Percentiles rank a stretch among this genome's conserved stretches.
Conservation (phyloP, 2,329 filamentous ascomycete genomes). For the Fusarium scirpi region DNA sequence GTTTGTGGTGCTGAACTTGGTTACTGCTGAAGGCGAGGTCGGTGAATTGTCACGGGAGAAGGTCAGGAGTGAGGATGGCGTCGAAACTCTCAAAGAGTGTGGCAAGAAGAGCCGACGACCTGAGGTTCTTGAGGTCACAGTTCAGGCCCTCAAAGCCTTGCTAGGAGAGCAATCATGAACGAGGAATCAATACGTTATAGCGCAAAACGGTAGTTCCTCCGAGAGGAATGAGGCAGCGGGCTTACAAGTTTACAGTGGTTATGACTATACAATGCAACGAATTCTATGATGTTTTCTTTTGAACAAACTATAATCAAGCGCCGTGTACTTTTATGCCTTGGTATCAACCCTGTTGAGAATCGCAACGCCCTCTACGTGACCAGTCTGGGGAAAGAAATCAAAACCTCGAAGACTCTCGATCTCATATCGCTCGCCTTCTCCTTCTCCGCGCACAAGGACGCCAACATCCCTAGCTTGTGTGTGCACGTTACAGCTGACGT, state of each 20-base stretch:
- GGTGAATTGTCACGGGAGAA: slow-evolving; percentile 71
- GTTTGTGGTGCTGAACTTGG: slow-evolving; percentile 80
- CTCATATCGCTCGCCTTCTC: slow-evolving; percentile 71
- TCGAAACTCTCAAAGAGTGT: slow-evolving; percentile 76
- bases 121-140: slow-evolving; percentile 77
- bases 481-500: slow-evolving; percentile 98
- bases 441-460: slow-evolving; percentile 78
- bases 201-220: slow-evolving; percentile 11
- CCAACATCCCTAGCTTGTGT: slow-evolving; percentile 96
- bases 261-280: slow-evolving; percentile 35
- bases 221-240: slow-evolving; percentile 20
- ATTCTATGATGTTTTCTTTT: slow-evolving; percentile 22
- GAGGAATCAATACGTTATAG: neutral
- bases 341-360: slow-evolving; percentile 68
- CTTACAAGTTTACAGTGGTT: slow-evolving; percentile 32
- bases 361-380: slow-evolving; percentile 76
- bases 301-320: slow-evolving; percentile 20
- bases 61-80: slow-evolving; percentile 71
- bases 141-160: slow-evolving; percentile 78
- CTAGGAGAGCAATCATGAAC: slow-evolving; percentile 56
- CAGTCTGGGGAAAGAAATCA: slow-evolving; percentile 95
- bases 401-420: slow-evolving; percentile 94
- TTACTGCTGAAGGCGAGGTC: slow-evolving; percentile 73
- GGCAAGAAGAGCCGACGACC: slow-evolving; percentile 75
- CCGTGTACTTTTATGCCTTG: slow-evolving; percentile 30